phyloP scores from a whole-genome alignment of 805 yeast genomes.

The Candida nitratophila region DNA sequence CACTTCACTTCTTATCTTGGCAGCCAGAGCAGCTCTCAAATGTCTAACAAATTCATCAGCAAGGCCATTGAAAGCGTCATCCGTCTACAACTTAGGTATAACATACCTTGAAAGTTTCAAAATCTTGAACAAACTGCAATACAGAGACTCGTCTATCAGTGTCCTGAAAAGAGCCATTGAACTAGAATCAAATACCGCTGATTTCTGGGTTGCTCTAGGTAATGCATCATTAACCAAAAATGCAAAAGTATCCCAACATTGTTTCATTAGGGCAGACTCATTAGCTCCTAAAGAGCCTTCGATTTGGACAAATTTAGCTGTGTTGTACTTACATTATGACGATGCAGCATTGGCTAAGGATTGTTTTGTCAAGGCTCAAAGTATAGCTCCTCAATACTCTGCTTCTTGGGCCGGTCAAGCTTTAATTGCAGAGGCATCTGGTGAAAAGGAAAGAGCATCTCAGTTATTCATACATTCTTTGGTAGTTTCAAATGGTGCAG shows the following conservation, averaged over 20 bases:
- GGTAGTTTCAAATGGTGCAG: conserved; percentile 66
- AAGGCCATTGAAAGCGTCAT: conserved; percentile 46
- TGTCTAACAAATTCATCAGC: conserved; percentile 30
- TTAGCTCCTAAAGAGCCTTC: conserved; percentile 60
- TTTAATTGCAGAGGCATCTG: conserved; percentile 43
- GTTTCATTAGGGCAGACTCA: conserved; percentile 76
- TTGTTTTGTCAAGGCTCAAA: conserved; percentile 66
- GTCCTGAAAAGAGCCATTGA: conserved; percentile 62
- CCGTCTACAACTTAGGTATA: conserved; percentile 65
- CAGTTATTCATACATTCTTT: conserved; percentile 71
- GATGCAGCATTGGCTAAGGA: conserved; percentile 70
- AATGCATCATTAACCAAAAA: conserved; percentile 57
- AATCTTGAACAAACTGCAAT: conserved; percentile 9
- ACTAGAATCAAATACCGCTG: conserved; percentile 61
- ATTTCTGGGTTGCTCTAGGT: conserved; percentile 81
- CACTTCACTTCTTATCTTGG: conserved; percentile 31
- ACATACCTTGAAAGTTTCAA: conserved; percentile 45
- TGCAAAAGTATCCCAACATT: conserved; percentile 82
- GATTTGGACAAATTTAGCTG: conserved; percentile 79
- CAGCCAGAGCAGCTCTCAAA: conserved; percentile 38
- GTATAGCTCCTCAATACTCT: conserved; percentile 71
- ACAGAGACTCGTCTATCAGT: conserved; percentile 46
- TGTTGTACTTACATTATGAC: conserved; percentile 59
- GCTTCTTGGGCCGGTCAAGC: conserved; percentile 88
- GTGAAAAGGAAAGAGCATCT: conserved; percentile 43